Evolutionary conservation across 2,329 filamentous ascomycete genomes (phyloP).

Genomic region (Neoscytalidium dimidiatum): DNA sequence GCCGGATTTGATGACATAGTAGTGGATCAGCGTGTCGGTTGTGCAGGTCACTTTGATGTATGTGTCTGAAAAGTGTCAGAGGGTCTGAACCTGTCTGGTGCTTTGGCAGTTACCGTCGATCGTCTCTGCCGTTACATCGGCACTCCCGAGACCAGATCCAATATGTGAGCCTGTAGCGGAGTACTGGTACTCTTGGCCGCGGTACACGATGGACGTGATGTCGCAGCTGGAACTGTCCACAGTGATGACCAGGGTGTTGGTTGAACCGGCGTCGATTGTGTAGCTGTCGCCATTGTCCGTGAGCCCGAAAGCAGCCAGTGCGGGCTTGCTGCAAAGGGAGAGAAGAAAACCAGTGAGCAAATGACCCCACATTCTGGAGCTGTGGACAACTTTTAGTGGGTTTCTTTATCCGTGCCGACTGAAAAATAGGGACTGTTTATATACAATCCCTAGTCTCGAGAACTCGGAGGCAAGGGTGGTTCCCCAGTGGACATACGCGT

Average conservation of each 20-base stretch:
- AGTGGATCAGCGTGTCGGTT: conserved; percentile 63
- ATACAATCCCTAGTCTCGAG: neutral
- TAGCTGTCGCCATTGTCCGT: conserved; percentile 33
- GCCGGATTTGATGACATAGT: conserved; percentile 63
- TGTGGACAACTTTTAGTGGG: neutral
- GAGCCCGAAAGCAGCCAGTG: conserved; percentile 38
- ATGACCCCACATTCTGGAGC: neutral
- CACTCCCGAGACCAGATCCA: conserved; percentile 59
- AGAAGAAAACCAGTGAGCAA: neutral
- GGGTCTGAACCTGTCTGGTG: neutral
- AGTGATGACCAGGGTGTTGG: conserved; percentile 35
- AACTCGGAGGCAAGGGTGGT: neutral
- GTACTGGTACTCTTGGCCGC: conserved; percentile 62
- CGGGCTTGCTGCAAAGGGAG: conserved; percentile 19
- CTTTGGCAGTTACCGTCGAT: conserved; percentile 29
- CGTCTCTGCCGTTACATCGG: conserved; percentile 52
- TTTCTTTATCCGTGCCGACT: too few relatives aligned
- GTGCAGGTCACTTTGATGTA: conserved; percentile 65
- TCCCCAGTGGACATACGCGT: neutral
- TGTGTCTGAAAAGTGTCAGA: conserved; percentile 26
- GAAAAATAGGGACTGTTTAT: too few relatives aligned
- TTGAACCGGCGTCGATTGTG: conserved; percentile 37
- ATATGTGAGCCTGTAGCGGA: conserved; percentile 56
- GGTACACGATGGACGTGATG: conserved; percentile 64
- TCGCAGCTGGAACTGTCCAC: conserved; percentile 56